These are phyloP conservation scores for Sporothrix pseudoabietina DNA, from an alignment of 2,329 filamentous ascomycete species.

Conservation along the genomic window DNA sequence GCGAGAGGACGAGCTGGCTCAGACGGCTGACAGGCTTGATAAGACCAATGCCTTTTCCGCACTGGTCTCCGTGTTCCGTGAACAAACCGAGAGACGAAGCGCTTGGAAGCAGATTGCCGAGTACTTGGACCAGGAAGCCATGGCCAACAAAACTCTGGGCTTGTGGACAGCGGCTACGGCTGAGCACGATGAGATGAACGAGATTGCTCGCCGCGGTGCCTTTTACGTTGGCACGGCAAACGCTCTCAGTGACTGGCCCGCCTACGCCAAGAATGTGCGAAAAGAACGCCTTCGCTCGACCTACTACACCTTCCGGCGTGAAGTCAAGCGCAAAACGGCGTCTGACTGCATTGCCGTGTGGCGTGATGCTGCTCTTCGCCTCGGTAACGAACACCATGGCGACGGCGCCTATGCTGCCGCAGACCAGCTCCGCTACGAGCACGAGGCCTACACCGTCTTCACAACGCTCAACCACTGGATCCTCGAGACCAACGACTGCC, in stretches of 20 bases:
- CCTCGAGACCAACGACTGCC: conserved; percentile 34
- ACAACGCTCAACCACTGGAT: conserved; percentile 35
- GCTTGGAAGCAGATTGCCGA: conserved; percentile 18
- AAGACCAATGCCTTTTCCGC: neutral
- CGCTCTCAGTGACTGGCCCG: conserved; percentile 33
- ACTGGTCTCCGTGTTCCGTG: neutral
- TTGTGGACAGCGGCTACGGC: conserved; percentile 21
- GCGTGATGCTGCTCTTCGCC: conserved; percentile 15
- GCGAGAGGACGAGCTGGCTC: neutral
- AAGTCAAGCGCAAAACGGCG: conserved; percentile 33
- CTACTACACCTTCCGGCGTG: conserved; percentile 33
- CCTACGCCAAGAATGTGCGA: conserved; percentile 29
- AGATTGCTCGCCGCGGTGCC: conserved; percentile 34
- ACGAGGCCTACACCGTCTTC: conserved; percentile 25
- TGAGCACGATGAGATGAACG: conserved; percentile 25
- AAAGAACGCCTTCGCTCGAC: conserved; percentile 33
- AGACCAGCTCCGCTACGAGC: conserved; percentile 28
- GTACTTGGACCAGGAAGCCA: neutral
- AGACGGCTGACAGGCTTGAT: conserved; percentile 23
- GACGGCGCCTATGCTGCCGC: conserved; percentile 20
- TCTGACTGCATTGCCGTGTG: conserved; percentile 31
- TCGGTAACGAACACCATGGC: neutral
- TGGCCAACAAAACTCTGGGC: conserved; percentile 17
- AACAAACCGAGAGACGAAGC: neutral
- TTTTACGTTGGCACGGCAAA: conserved; percentile 35